phyloP scores from a whole-genome alignment of 164 flowering plant genomes.

The Macadamia tetraphylla region DNA sequence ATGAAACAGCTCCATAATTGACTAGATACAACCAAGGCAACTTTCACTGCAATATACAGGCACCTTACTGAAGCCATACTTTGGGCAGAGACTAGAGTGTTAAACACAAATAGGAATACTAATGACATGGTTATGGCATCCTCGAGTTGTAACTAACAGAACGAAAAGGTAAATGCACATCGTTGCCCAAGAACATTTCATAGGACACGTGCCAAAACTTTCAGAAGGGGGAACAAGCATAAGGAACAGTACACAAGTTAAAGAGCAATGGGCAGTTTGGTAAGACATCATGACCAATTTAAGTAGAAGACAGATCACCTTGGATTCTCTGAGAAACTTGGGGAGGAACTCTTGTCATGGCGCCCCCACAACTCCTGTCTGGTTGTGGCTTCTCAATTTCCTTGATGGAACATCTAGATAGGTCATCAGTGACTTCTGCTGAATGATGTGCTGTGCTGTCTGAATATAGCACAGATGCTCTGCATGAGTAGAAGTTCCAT shows the following conservation, averaged over 20 bases:
- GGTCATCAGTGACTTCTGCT: slow-evolving; percentile 48
- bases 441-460: slow-evolving; percentile 46
- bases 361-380: slow-evolving; percentile 45
- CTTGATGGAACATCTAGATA: slow-evolving; percentile 67
- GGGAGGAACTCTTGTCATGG: slow-evolving; percentile 63
- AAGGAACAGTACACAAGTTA: too few species aligned
- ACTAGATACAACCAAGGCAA: too few species aligned
- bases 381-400: slow-evolving; percentile 52
- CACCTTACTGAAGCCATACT: too few species aligned
- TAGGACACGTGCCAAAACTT: too few species aligned
- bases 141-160: too few species aligned
- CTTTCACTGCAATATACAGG: too few species aligned
- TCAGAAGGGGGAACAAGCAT: neutral
- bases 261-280: neutral
- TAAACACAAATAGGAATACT: too few species aligned
- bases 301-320: slow-evolving; percentile 26
- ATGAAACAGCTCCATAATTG: too few species aligned
- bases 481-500: slow-evolving; percentile 23
- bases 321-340: slow-evolving; percentile 69
- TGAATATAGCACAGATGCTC: slow-evolving; percentile 73
- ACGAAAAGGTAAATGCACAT: too few species aligned
- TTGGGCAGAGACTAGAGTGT: too few species aligned
- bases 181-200: too few species aligned
- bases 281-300: neutral
- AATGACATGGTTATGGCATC: too few species aligned